phyloP scores from a whole-genome alignment of 768 basidiomycete genomes.

The Roridomyces roridus region DNA sequence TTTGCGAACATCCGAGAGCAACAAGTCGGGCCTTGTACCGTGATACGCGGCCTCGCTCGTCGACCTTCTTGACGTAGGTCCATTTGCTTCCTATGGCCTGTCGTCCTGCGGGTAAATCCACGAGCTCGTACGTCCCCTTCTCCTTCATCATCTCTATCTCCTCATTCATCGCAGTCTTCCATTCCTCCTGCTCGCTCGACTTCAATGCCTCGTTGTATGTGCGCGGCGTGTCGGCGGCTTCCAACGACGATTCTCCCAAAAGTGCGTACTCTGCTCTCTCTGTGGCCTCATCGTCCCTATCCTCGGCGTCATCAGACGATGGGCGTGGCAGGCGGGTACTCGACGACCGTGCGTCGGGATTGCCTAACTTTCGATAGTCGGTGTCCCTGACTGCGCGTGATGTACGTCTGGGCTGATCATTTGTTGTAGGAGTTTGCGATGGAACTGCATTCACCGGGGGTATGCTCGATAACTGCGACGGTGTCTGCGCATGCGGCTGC shows the following conservation, averaged over 20 bases:
- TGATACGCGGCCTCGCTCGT: constrained; percentile 11
- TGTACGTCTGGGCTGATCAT: not conserved
- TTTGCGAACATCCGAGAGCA: constrained; percentile 15
- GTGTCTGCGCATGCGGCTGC: constrained; percentile 5
- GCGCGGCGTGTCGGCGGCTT: not conserved
- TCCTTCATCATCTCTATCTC: constrained; percentile 19
- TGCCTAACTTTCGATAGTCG: constrained; percentile 16
- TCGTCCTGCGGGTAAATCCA: constrained; percentile 4
- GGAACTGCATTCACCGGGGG: not conserved
- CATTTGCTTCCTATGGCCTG: constrained; percentile 6
- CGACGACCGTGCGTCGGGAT: not conserved
- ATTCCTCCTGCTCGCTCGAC: constrained; percentile 5
- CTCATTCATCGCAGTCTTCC: constrained; percentile 15
- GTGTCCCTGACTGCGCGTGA: not conserved
- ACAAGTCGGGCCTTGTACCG: constrained; percentile 15
- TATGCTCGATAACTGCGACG: not conserved
- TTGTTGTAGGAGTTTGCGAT: not conserved
- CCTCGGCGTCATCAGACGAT: too few species aligned
- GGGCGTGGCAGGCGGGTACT: not conserved
- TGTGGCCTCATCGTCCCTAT: not conserved
- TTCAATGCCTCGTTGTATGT: not conserved
- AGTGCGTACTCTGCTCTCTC: constrained; percentile 1
- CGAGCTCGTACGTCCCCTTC: constrained; percentile 14
- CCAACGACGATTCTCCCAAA: not conserved
- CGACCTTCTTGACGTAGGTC: constrained; percentile 7